A percentile compares a stretch with the other conserved stretches of the same genome.
These are phyloP conservation scores for Ceratopteris richardii DNA, from an alignment of 75 land plant species.

Conservation along the genomic window DNA sequence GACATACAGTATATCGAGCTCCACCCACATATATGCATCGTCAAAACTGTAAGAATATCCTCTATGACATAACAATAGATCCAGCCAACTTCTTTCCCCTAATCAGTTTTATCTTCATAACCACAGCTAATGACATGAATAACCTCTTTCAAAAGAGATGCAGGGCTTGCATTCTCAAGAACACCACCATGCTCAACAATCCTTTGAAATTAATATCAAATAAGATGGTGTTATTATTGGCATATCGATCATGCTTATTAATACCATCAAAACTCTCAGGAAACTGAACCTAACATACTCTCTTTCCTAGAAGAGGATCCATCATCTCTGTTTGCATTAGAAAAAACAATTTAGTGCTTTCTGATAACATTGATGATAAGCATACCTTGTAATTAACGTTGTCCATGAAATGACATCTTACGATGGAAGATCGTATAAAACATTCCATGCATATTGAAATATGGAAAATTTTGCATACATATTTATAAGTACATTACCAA, in stretches of 20 bases:
- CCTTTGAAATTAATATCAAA: slow-evolving; percentile 50
- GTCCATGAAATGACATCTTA: too few species aligned
- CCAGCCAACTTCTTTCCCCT: slow-evolving; percentile 91
- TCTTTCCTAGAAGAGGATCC: slow-evolving; percentile 65
- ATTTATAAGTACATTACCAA: too few species aligned
- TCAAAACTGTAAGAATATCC: slow-evolving; percentile 63
- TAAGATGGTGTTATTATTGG: slow-evolving; percentile 75
- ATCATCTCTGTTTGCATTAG: too few species aligned
- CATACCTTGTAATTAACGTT: too few species aligned
- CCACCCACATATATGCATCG: slow-evolving; percentile 71
- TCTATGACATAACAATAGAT: slow-evolving; percentile 70
- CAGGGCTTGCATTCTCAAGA: slow-evolving; percentile 25
- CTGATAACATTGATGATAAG: too few species aligned
- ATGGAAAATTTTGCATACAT: too few species aligned
- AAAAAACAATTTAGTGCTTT: too few species aligned
- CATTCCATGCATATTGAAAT: too few species aligned
- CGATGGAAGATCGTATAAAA: too few species aligned
- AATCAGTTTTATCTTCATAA: slow-evolving; percentile 65
- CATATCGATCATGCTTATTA: slow-evolving; percentile 68
- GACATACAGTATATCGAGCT: slow-evolving; percentile 67
- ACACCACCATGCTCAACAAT: slow-evolving; percentile 47
- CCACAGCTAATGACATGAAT: slow-evolving; percentile 70
- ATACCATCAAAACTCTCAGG: slow-evolving; percentile 87
- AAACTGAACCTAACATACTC: too few species aligned
- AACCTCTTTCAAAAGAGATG: slow-evolving; percentile 63